Base-by-base conservation (phyloP, 768 basidiomycete species). In the Lentinula sp. region DNA sequence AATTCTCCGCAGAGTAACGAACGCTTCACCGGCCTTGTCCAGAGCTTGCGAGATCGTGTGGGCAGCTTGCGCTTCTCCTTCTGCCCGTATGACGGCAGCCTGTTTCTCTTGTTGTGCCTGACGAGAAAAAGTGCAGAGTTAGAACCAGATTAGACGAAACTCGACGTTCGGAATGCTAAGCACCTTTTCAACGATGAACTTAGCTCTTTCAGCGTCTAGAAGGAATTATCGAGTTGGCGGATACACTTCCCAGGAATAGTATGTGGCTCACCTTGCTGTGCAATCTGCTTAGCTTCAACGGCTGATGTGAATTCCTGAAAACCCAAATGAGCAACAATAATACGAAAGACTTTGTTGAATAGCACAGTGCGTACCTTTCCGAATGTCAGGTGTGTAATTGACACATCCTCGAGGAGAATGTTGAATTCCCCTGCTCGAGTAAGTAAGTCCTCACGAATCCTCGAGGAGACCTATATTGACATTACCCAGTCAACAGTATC, bases 201-300 rank as follows among this genome's bases (percentile, higher is more conserved):
- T 98, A 61, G 97, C 97, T 37, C 97, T 87, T 77, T 99, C 97
- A 64, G 97, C 97, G 76, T 98, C 96, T 95, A 66, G 33, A 42
- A 57, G 50, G 39, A 48, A 57, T 56, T 55, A 62, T 35, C 50
- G 15, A 36, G 50, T 16, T 8, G 16, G 1, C 6, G 28, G 48
- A 41, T 18, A 10, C 4, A 18, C 23, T 15, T 39, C 23, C 15
- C 3, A 20, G 3, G 35, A 20, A 53, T 53, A 33, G 20, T 20
- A 32, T 46, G 6, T n/a, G 4, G 64, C 77, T 52, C 66, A 93
- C 92, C 92, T 83, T 99, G 97, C 73, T 99, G 97, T 9, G 97
- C 97, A 72, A 99, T 98, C 74, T 98, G 97, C 74, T 99, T 99
- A 43, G 96, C 96, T 76, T 99, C 97, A 8, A 99, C 97, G n/a